A percentile compares a stretch with the other conserved stretches of the same genome.
Evolutionary conservation across 257 asterid genomes (phyloP).

Genomic region (Osmanthus fragrans): DNA sequence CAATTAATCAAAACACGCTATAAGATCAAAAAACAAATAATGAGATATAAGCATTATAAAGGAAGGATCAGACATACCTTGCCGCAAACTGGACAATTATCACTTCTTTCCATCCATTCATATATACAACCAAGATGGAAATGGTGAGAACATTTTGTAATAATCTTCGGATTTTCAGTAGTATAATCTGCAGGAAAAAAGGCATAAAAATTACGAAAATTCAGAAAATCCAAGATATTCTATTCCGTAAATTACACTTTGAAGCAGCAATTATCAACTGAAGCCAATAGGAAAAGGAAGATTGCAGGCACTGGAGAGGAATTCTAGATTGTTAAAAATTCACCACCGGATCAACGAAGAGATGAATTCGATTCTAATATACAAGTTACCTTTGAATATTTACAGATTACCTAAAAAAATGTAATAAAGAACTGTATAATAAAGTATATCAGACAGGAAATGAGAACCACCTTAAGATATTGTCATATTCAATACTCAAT

Average conservation of each 20-base stretch:
- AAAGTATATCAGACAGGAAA: slow-evolving; percentile 4
- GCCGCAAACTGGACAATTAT: slow-evolving; percentile 66
- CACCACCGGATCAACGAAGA: slow-evolving; percentile 1
- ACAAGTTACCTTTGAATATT: not conserved
- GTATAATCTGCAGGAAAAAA: slow-evolving; percentile 52
- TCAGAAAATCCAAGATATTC: not conserved
- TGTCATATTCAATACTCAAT: not conserved
- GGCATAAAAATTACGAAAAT: slow-evolving; percentile 17
- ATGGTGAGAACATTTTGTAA: slow-evolving; percentile 63
- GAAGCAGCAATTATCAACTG: slow-evolving; percentile 8
- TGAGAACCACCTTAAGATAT: not conserved
- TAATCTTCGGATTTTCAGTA: slow-evolving; percentile 55
- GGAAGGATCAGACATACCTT: slow-evolving; percentile 36
- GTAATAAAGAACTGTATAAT: slow-evolving; percentile 1
- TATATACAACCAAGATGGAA: slow-evolving; percentile 74
- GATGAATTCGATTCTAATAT: not conserved
- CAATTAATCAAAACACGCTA: not conserved
- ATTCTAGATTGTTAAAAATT: slow-evolving; percentile 1
- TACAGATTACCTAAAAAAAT: not conserved
- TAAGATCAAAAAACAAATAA: not conserved
- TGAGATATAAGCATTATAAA: not conserved
- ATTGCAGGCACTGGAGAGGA: not conserved
- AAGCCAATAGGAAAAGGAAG: slow-evolving; percentile 7
- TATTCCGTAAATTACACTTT: not conserved
- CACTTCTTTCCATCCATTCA: slow-evolving; percentile 79